Base-by-base conservation (phyloP, 148 eudicot genomes). In the Amaranthus cruentus region DNA sequence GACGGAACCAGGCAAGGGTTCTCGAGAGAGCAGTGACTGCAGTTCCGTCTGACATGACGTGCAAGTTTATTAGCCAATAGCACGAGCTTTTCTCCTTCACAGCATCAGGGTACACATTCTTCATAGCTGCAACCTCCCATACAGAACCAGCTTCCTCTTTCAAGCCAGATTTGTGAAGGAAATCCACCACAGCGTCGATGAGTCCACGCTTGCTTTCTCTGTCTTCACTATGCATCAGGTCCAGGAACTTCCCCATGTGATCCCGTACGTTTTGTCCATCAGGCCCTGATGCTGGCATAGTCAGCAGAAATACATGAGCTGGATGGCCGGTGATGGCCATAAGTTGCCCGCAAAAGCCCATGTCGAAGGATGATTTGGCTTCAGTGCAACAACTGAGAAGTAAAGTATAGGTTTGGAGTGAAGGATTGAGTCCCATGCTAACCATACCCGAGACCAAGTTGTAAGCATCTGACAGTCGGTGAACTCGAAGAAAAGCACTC, bases 21-120 rank as follows among this genome's bases (percentile, higher is more conserved):
- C 97, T 88, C 2, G 99, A 96, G 4, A 96, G 84, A 2, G 99
- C 99, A 0, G 88, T 96, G 15, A 96, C 97, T 6, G 99, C 97
- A 1, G 99, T 96, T 48, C 99, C 99, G 55, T 96, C 99, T 1
- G 99, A 96, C 99, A 96, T 96, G 66, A 96, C 99, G 28, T 96
- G 99, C 5, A 96, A 87, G 78, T 96, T 96, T 67, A 96, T 96
- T 13, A 96, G 92, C 99, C 99, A 96, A 62, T 90, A 92, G 70
- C 88, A 88, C 0, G 91, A 79, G 57, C 94, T 85, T 60, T 89
- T 96, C 78, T 82, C 85, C 59, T 77, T 87, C 0, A 96, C 85
- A 0, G 94, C 94, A 60, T 92, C 99, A 2, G 99, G 99, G 76
- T 92, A 96, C 44, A 96, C 89, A 66, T 96, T 96, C 77, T 88